These are phyloP conservation scores for Paraphaeosphaeria minitans DNA, from an alignment of 2,329 filamentous ascomycete genomes.

Conservation along the genomic window DNA sequence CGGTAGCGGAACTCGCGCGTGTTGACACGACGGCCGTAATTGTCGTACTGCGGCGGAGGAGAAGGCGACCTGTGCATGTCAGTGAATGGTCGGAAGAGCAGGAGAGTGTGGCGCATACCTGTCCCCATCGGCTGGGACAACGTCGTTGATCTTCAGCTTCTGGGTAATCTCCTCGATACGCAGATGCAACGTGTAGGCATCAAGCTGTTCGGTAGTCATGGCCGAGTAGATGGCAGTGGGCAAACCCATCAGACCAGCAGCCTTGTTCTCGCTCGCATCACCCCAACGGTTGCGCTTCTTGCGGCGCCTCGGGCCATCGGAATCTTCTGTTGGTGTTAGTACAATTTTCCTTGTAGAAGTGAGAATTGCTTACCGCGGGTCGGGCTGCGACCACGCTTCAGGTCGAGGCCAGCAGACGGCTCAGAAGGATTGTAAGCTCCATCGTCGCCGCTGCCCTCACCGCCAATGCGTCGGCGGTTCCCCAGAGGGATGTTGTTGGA, in stretches of 20 bases:
- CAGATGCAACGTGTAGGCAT: constrained; percentile 94
- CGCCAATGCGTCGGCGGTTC: constrained; percentile 78
- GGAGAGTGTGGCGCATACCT: constrained; percentile 64
- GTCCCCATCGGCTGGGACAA: constrained; percentile 94
- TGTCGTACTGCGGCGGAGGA: constrained; percentile 96
- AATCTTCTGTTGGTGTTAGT: constrained; percentile 32
- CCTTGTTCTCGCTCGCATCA: constrained; percentile 97
- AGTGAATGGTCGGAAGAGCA: constrained; percentile 11
- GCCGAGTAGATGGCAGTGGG: constrained; percentile 95
- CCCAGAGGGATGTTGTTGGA: constrained; percentile 98
- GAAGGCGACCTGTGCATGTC: constrained; percentile 77
- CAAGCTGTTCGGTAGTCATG: constrained; percentile 98
- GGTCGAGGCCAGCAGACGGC: constrained; percentile 53
- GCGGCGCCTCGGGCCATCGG: constrained; percentile 82
- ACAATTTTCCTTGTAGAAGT: neutral
- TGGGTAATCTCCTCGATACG: constrained; percentile 99
- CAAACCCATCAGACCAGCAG: constrained; percentile 94
- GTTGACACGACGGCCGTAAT: constrained; percentile 98
- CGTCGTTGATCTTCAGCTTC: constrained; percentile 98
- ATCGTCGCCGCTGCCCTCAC: constrained; percentile 56
- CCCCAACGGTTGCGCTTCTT: constrained; percentile 99
- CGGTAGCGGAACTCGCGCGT: constrained; percentile 98
- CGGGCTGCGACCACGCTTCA: constrained; percentile 92
- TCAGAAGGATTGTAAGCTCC: constrained; percentile 53
- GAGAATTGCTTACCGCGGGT: constrained; percentile 67